Conservation (phyloP, 169 alveolate species). For the Amoebophrya sp. region DNA sequence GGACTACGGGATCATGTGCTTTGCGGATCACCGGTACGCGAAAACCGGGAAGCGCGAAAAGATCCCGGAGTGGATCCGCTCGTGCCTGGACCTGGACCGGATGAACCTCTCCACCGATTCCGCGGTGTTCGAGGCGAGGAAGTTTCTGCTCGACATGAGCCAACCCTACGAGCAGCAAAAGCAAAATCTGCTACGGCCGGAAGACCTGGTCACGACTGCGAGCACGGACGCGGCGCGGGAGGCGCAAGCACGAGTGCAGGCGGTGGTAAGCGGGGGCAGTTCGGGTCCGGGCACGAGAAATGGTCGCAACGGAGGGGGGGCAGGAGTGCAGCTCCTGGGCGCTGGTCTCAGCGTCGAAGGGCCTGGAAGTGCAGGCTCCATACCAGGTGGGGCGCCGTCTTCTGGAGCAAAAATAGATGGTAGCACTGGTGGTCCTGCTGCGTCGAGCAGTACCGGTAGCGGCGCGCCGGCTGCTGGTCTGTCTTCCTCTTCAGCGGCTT, state of each 20-base stretch:
- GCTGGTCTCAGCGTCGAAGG: too few species aligned
- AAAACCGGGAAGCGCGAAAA: slow-evolving; percentile 26
- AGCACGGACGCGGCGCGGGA: too few species aligned
- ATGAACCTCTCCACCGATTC: neutral
- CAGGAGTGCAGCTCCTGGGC: neutral
- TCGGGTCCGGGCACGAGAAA: neutral
- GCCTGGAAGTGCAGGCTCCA: too few species aligned
- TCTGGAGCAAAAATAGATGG: neutral
- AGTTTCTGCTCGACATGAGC: neutral
- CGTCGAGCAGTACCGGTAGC: neutral
- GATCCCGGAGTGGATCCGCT: slow-evolving; percentile 32
- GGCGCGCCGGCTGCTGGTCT: neutral
- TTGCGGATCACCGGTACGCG: slow-evolving; percentile 37
- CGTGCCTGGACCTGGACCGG: neutral
- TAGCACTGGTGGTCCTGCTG: neutral
- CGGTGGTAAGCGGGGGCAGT: neutral
- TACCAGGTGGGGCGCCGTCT: too few species aligned
- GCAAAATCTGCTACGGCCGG: neutral
- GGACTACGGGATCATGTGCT: slow-evolving; percentile 46
- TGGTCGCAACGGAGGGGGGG: too few species aligned
- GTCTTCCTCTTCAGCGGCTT: neutral
- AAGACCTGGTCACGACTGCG: neutral
- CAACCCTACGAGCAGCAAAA: neutral
- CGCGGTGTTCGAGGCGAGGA: neutral
- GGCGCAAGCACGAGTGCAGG: neutral